Base-by-base conservation (phyloP, 2,329 filamentous ascomycete species). In the Cladobotryum mycophilum region DNA sequence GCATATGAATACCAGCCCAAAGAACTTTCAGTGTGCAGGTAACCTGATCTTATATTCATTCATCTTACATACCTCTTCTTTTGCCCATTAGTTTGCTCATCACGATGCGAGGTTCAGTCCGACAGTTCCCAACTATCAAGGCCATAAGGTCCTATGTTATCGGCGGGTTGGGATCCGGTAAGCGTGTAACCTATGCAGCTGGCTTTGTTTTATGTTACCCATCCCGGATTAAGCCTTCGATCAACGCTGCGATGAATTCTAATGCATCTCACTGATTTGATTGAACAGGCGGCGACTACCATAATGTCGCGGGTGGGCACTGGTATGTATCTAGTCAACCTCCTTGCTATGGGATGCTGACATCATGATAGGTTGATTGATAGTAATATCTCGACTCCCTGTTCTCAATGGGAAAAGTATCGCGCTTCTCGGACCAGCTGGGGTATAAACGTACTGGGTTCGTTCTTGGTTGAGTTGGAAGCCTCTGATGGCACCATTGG, bases 361-460 rank as follows among this genome's bases (percentile, higher is more conserved):
- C 35, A 47, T 18, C 25, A 13, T 37, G 45, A 74, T 69, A 95
- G 90, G 91, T 76, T 96, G 60, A 87, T 96, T 57, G 91, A 96
- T 71, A 86, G 86, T 55, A 85, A 91, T 59, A 96, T 96, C 65
- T 90, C 91, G 2, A 96, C 90, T 1, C 91, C 91, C 6, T 95
- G 91, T 80, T 92, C 89, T 45, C 80, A 83, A 69, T 96, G 91
- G 80, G 88, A 93, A 57, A 76, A 91, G 60, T 96, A 95, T 70
- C 84, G 90, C 58, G 82, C 85, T 54, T 96, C 90, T 36, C 80
- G 91, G 60, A 96, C 90, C 12, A 90, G 85, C 67, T 96, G 89
- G 88, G 91, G 91, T 36, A 96, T 96, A 76, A 96, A 96, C 61
- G 90, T 96, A 7, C 74, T 96, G 22, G 91, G 91, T 2, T 95